Percentiles rank a stretch among this genome's conserved stretches.
phyloP scores from a whole-genome alignment of 345 rosid genomes.

The Salix arbutifolia region DNA sequence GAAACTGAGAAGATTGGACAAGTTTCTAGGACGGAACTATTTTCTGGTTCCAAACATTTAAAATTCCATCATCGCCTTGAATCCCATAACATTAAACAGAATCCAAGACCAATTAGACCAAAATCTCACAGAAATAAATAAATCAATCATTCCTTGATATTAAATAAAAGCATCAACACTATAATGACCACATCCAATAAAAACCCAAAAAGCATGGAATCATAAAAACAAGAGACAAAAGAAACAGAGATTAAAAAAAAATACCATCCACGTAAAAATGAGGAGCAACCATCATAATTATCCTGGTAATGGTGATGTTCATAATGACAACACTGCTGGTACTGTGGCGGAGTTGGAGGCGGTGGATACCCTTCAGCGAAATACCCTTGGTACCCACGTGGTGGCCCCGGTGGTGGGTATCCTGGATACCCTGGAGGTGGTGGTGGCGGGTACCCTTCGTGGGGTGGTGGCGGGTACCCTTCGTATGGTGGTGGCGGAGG shows the following conservation, averaged over 20 bases:
- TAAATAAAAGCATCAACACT: no score
- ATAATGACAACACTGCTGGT: slow-evolving; percentile 33
- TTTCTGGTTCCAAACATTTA: not conserved
- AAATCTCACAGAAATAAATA: no score
- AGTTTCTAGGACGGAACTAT: not conserved
- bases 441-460: slow-evolving; percentile 43
- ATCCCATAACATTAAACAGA: not conserved
- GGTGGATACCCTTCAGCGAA: slow-evolving; percentile 56
- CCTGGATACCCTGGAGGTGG: no score
- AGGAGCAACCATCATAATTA: slow-evolving; percentile 50
- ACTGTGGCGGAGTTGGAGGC: slow-evolving; percentile 45
- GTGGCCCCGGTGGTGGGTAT: slow-evolving; percentile 43
- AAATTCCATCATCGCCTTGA: no score
- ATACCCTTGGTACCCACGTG: slow-evolving; percentile 75
- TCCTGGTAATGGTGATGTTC: slow-evolving; percentile 51
- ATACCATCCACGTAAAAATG: slow-evolving; percentile 76
- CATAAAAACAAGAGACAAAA: not conserved
- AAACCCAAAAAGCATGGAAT: no score
- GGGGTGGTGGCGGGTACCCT: no score
- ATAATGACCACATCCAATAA: no score
- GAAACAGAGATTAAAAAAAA: slow-evolving; percentile 10
- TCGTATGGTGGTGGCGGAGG: no score
- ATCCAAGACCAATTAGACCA: no score
- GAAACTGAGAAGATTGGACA: not conserved
- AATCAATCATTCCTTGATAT: no score